Evolutionary conservation across 1,284 basidiomycete species (phyloP).

Genomic region (Chondrostereum purpureum): DNA sequence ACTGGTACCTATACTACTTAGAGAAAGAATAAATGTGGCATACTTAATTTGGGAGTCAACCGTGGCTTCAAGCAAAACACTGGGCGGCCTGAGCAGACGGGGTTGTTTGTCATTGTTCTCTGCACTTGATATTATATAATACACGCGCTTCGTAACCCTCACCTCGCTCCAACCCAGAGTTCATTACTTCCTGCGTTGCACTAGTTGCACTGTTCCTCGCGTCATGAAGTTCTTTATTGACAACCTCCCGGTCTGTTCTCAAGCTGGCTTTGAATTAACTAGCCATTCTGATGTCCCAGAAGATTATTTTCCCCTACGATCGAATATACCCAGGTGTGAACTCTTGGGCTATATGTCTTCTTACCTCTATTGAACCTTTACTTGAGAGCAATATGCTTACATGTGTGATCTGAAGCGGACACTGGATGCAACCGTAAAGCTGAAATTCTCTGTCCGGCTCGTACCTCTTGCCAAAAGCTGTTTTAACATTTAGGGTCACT

Average conservation of each 20-base stretch:
- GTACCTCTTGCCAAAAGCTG: conserved; percentile 5
- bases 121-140: too few species aligned
- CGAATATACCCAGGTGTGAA: conserved; percentile 74
- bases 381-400: conserved; percentile 92
- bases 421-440: conserved; percentile 76
- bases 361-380: conserved; percentile 6
- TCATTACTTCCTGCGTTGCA: too few species aligned
- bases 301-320: conserved; percentile 93
- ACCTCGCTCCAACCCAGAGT: too few species aligned
- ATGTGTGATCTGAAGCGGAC: conserved; percentile 99
- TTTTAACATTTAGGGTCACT: conserved; percentile 78
- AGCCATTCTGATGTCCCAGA: conserved; percentile 11
- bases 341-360: conserved; percentile 10
- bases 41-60: too few species aligned
- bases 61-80: too few species aligned
- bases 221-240: conserved; percentile 97
- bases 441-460: conserved; percentile 1
- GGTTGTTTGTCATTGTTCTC: too few species aligned
- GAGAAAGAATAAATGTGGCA: too few species aligned
- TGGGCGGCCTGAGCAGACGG: too few species aligned
- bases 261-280: conserved; percentile 6
- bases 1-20: too few species aligned
- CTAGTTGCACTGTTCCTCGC: neutral
- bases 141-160: too few species aligned
- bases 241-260: conserved; percentile 72